Percentiles rank a stretch among this genome's conserved stretches.
phyloP scores from a whole-genome alignment of 495 filamentous ascomycete genomes.

The Daldinia childiae region DNA sequence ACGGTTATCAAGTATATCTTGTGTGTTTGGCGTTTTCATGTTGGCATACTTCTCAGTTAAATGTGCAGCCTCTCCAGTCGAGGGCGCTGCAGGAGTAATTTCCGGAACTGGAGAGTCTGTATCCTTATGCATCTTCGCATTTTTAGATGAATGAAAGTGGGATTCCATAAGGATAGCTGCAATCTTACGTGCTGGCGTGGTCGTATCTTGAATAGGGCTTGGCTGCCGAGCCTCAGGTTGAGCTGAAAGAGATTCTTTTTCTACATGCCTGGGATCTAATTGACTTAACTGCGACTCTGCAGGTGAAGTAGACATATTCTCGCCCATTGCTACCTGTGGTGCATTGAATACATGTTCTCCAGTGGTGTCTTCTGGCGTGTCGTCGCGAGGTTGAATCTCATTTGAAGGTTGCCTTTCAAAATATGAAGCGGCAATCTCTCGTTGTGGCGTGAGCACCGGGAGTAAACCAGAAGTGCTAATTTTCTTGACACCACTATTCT shows the following conservation, averaged over 20 bases:
- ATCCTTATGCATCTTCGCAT: slow-evolving; percentile 22
- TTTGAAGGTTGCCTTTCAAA: slow-evolving; percentile 20
- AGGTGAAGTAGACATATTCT: not conserved
- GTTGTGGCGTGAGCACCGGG: slow-evolving; percentile 26
- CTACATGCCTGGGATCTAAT: not conserved
- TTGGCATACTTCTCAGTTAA: slow-evolving; percentile 43
- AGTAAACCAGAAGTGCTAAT: slow-evolving; percentile 20
- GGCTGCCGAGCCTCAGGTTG: slow-evolving; percentile 13
- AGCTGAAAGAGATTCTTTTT: slow-evolving; percentile 12
- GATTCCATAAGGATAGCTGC: slow-evolving; percentile 33
- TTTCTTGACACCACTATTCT: slow-evolving; percentile 2
- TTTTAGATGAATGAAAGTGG: slow-evolving; percentile 11
- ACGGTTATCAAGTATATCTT: slow-evolving; percentile 57
- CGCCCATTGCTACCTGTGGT: not conserved
- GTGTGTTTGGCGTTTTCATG: slow-evolving; percentile 45
- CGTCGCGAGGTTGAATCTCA: slow-evolving; percentile 1
- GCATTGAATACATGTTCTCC: not conserved
- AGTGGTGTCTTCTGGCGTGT: slow-evolving; percentile 1
- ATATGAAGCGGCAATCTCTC: slow-evolving; percentile 41
- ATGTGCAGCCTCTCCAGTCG: slow-evolving; percentile 42
- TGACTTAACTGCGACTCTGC: slow-evolving; percentile 14
- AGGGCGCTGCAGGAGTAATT: slow-evolving; percentile 30
- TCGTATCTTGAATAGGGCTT: slow-evolving; percentile 11
- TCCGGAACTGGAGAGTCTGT: slow-evolving; percentile 33
- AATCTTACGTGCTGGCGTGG: slow-evolving; percentile 32